Evolutionary conservation across 352 stramenopile species (phyloP), one percentile per base, ranked within the genome.

Genomic region (Plasmopara muralis): DNA sequence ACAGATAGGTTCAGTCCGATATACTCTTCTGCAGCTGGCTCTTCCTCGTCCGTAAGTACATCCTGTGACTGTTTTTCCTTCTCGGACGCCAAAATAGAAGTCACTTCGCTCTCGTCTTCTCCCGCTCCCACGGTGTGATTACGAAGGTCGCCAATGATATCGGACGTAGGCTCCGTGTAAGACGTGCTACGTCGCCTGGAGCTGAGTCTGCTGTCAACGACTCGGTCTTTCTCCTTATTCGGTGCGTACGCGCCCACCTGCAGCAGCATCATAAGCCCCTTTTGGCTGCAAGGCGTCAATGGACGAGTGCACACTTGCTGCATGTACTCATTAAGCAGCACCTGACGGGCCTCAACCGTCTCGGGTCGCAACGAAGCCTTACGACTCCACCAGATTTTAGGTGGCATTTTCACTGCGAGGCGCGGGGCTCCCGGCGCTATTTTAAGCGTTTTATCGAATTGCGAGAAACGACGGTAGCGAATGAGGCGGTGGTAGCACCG

Each of bases 301-400:
- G 81, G 59, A 18, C 56, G 61, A 10, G 46, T 56, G 34, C 53
- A 72, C 30, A 87, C 53, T 33, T 81, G 65, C 28, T 75, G 67
- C 72, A 91, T 88, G 47, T 70, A 89, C 43, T 91, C 76, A 43
- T 89, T 84, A 6, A 88, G 50, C 67, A 88, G 35, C 5, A 90
- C 80, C 71, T 87, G 77, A 20, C 80, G 61, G 13, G 64, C 70
- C 43, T 90, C 77, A 9, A 91, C 66, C 7, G 80, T 70, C 29
- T 85, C 80, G 1, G 74, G 61, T 10, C 68, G 59, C 6, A 89
- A 30, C 29, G 76, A 78, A 3, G 62, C 62, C 42, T 75, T 78
- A 31, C 70, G 72, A 30, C 72, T 77, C 80, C 68, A 76, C 80
- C 67, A 76, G 45, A 77, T 70, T 48, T 68, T 69, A 14, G 74